A percentile compares a stretch with the other conserved stretches of the same genome.
These are phyloP conservation scores for Brassica napus DNA, from an alignment of 345 rosid genomes.

Conservation along the genomic window Da-Ae NC_063441.1:22033501-22034000, in stretches of 20 bases:
- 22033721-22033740: not conserved
- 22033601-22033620: constrained; percentile 47
- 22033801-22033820: constrained; percentile 25
- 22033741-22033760: constrained; percentile 69
- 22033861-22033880: constrained; percentile 38
- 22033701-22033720: not conserved
- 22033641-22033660: constrained; percentile 42
- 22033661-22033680: constrained; percentile 57
- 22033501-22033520: constrained; percentile 40
- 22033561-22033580: constrained; percentile 57
- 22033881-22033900: constrained; percentile 1
- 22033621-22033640: constrained; percentile 40
- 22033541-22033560: constrained; percentile 71
- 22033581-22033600: constrained; percentile 71
- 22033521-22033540: constrained; percentile 60
- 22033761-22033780: constrained; percentile 67
- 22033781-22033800: constrained; percentile 50
- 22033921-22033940: constrained; percentile 15
- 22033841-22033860: constrained; percentile 23
- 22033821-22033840: constrained; percentile 31
- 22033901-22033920: constrained; percentile 6
- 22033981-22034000: constrained; percentile 30
- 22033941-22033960: constrained; percentile 29
- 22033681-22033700: constrained; percentile 14
- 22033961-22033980: constrained; percentile 3